These are phyloP conservation scores for Phylloporus rhodoxanthus DNA, from an alignment of 768 basidiomycete species.

Conservation along the genomic window DNA sequence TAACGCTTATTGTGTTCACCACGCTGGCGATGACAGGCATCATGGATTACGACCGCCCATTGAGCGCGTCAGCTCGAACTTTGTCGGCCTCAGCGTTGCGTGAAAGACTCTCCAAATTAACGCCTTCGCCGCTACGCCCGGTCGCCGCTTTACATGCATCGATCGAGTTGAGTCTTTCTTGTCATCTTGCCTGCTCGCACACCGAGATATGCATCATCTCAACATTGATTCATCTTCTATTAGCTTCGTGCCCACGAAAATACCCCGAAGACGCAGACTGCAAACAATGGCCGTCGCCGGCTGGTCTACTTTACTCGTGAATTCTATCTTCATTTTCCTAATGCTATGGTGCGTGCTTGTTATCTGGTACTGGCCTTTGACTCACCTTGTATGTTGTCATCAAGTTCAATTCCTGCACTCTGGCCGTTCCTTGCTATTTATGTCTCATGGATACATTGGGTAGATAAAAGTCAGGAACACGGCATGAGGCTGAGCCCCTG, in stretches of 20 bases:
- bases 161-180: constrained; percentile 52
- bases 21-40: constrained; percentile 2
- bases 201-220: background rate
- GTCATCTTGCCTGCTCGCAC: background rate
- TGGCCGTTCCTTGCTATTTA: constrained; percentile 85
- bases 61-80: constrained; percentile 40
- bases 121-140: constrained; percentile 53
- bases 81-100: constrained; percentile 59
- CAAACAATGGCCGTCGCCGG: constrained; percentile 86
- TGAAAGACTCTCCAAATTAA: constrained; percentile 55
- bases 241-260: constrained; percentile 81
- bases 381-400: background rate
- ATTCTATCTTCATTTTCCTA: constrained; percentile 62
- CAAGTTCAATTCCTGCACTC: constrained; percentile 78
- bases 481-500: constrained; percentile 69
- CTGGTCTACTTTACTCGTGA: constrained; percentile 80
- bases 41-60: constrained; percentile 32
- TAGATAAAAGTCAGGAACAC: constrained; percentile 71
- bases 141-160: constrained; percentile 65
- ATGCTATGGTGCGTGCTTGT: constrained; percentile 61
- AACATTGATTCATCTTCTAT: constrained; percentile 2
- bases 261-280: constrained; percentile 78
- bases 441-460: constrained; percentile 65
- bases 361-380: background rate
- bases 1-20: background rate